Evolutionary conservation across 2,329 filamentous ascomycete genomes (phyloP), one percentile per base, ranked within the genome.

Genomic region (Hypoxylon sp.): DNA sequence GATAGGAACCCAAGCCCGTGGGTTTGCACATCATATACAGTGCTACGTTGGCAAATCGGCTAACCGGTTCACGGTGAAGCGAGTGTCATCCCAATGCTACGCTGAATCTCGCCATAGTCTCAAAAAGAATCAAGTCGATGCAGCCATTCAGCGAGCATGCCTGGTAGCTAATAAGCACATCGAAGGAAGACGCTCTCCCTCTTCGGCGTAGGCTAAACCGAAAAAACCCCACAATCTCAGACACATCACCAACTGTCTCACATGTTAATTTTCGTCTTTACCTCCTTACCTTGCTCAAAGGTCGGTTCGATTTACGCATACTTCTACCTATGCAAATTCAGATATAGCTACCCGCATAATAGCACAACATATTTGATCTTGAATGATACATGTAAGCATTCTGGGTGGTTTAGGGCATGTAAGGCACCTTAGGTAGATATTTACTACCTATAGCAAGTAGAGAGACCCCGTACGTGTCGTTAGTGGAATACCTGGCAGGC

Each of bases 31-130:
- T 44, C 40, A n/a, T 44, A 50, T 42, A 51, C 35, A 57, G 37
- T 51, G 60, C 60, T 67, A 57, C 51, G 57, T 59, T 64, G 55
- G 22, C 53, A 64, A 53, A 61, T 61, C 35, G 31, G 54, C 40
- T 42, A 48, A 59, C 48, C 44, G 27, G 44, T 49, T 25, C 20
- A n/a, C 27, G 27, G 27, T 30, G 20, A 50, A 33, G 17, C 20
- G 35, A 14, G 27, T 46, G 8, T 44, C 17, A n/a, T 10, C 17
- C 17, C 40, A 20, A 44, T 20, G 40, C 17, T 20, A 44, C 40
- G 40, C 40, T 44, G 7, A 10, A 44, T 44, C n/a, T 44, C n/a
- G 7, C 13, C 40, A 7, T n/a, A 22, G 40, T 44, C 17, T 44
- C 8, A 5, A 44, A 44, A 10, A 8, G 40, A 44, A 44, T 44